phyloP scores from a whole-genome alignment of 1,284 basidiomycete species.

The Cryptococcus amylolentus region DNA sequence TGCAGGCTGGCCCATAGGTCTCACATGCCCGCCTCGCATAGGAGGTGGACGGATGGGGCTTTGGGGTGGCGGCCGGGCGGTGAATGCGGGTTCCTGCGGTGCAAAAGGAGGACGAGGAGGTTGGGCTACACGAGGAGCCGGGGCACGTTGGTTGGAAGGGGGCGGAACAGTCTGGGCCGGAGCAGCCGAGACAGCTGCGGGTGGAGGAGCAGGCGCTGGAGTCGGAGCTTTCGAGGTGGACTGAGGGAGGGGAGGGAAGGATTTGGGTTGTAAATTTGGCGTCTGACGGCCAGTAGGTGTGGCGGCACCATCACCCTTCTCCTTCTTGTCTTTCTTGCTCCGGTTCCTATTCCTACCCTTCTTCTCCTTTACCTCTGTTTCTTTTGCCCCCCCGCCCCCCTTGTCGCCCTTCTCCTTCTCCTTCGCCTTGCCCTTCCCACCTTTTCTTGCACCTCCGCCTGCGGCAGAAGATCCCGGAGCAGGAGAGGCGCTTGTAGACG shows the following conservation, averaged over 20 bases:
- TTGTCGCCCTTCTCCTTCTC: background rate
- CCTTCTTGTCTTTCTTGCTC: conserved; percentile 8
- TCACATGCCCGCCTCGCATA: background rate
- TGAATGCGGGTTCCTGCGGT: no score
- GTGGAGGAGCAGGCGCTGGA: background rate
- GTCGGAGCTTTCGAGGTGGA: background rate
- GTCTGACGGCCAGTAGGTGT: background rate
- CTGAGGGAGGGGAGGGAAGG: background rate
- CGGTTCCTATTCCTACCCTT: conserved; percentile 14
- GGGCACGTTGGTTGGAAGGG: no score
- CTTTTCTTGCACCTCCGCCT: conserved; percentile 2
- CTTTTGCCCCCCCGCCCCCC: background rate
- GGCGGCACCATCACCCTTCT: background rate
- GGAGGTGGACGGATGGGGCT: no score
- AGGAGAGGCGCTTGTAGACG: background rate
- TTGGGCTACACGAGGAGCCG: no score
- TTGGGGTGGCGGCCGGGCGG: no score
- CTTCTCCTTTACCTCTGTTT: conserved; percentile 8
- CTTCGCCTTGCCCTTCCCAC: background rate
- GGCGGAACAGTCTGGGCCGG: background rate
- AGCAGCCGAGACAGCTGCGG: background rate
- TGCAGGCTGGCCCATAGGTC: background rate
- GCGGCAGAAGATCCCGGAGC: background rate
- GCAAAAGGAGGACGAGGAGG: no score
- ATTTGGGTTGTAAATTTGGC: background rate